These are phyloP conservation scores for Apiospora malaysiana DNA, from an alignment of 2,329 filamentous ascomycete species.

Conservation along the genomic window DNA sequence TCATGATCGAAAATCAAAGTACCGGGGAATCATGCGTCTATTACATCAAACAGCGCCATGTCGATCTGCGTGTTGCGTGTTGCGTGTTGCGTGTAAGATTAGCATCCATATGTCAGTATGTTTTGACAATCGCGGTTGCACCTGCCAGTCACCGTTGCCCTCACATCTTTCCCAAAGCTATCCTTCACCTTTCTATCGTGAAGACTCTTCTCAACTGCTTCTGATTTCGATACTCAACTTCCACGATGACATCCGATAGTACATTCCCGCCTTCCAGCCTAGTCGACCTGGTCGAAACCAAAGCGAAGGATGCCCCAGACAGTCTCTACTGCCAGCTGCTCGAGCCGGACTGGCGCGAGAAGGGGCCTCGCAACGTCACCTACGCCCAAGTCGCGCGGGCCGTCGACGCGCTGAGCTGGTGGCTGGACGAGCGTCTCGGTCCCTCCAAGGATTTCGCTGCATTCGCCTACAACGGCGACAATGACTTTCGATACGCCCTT, in stretches of 20 bases:
- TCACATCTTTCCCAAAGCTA: background rate
- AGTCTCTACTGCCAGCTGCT: constrained; percentile 22
- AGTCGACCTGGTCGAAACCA: constrained; percentile 8
- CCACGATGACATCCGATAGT: background rate
- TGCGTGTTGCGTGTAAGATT: background rate
- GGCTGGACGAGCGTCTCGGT: constrained; percentile 19
- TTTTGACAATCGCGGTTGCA: no score
- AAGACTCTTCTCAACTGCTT: no score
- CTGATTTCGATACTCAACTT: background rate
- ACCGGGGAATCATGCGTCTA: no score
- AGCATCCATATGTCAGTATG: background rate
- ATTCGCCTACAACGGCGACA: constrained; percentile 21
- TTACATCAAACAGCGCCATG: no score
- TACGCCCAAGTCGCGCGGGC: constrained; percentile 20
- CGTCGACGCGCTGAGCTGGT: constrained; percentile 22
- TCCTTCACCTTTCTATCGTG: background rate
- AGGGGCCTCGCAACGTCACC: constrained; percentile 16
- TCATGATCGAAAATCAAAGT: no score
- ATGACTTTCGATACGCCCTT: constrained; percentile 22
- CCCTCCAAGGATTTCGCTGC: constrained; percentile 14
- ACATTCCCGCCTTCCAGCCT: constrained; percentile 19
- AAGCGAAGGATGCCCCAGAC: constrained; percentile 8
- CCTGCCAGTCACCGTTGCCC: background rate
- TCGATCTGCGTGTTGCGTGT: background rate
- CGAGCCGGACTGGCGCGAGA: constrained; percentile 18